phyloP scores from a whole-genome alignment of 164 flowering plant species.

The Cinnamomum chago region DNA sequence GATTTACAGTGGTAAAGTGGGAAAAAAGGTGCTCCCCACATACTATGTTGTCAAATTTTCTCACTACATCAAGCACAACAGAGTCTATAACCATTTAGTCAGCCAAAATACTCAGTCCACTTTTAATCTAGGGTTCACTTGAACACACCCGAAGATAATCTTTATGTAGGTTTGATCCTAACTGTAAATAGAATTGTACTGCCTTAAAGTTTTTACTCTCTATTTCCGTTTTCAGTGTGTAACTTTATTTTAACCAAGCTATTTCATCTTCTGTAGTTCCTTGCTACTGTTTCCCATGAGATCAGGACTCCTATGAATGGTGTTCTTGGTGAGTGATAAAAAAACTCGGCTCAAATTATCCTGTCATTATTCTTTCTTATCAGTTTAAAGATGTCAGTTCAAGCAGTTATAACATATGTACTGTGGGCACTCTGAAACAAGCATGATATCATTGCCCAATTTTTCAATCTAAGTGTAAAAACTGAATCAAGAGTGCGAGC shows the following conservation, averaged over 20 bases:
- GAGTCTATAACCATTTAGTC: not conserved
- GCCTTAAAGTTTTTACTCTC: not conserved
- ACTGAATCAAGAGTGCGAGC: too few relatives aligned
- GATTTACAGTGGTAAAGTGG: too few relatives aligned
- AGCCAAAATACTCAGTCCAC: not conserved
- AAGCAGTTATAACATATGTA: too few relatives aligned
- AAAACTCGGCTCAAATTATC: too few relatives aligned
- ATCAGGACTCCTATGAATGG: conserved; percentile 99
- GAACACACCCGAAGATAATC: not conserved
- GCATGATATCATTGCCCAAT: too few relatives aligned
- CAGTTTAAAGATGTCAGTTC: too few relatives aligned
- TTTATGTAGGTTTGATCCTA: not conserved
- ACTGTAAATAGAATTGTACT: not conserved
- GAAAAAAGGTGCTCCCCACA: not conserved
- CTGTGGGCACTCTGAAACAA: too few relatives aligned
- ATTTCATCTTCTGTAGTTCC: conserved; percentile 53
- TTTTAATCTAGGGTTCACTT: not conserved
- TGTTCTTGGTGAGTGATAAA: conserved; percentile 60
- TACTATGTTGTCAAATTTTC: not conserved
- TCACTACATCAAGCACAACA: too few relatives aligned
- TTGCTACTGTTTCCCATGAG: conserved; percentile 98
- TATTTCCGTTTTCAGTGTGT: not conserved
- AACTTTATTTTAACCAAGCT: not conserved
- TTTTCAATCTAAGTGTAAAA: too few relatives aligned
- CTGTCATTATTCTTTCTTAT: too few relatives aligned